These are phyloP conservation scores for Cladosporium colombiae DNA, from an alignment of 2,329 filamentous ascomycete genomes.

Conservation along the genomic window DNA sequence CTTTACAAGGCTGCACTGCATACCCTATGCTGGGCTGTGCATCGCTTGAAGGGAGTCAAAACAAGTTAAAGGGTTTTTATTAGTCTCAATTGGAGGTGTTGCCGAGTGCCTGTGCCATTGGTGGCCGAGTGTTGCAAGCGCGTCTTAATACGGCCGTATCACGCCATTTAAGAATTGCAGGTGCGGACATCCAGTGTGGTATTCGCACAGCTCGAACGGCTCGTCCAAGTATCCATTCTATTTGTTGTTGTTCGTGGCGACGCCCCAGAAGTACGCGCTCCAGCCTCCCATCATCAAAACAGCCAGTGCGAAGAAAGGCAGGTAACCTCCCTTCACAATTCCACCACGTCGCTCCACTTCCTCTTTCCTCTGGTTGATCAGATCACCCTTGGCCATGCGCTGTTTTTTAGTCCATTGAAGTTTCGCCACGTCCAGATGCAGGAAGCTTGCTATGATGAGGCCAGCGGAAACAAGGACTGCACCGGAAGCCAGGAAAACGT, in stretches of 20 bases:
- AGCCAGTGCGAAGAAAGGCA: constrained; percentile 48
- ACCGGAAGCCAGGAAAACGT: constrained; percentile 54
- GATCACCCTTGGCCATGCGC: constrained; percentile 48
- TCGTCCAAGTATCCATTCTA: constrained; percentile 2
- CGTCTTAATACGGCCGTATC: neutral
- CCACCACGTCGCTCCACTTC: constrained; percentile 42
- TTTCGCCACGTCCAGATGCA: constrained; percentile 47
- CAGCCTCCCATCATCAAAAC: constrained; percentile 55
- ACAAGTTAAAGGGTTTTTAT: neutral
- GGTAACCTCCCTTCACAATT: constrained; percentile 42
- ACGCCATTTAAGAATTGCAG: neutral
- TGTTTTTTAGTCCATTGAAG: constrained; percentile 62
- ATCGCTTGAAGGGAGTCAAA: neutral
- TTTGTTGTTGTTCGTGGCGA: constrained; percentile 54
- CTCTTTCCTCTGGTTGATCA: constrained; percentile 48
- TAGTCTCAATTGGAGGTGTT: neutral
- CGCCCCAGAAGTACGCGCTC: constrained; percentile 62
- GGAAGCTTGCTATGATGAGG: constrained; percentile 44
- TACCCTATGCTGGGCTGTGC: neutral
- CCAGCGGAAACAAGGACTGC: constrained; percentile 50
- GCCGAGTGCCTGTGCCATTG: neutral
- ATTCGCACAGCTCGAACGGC: neutral
- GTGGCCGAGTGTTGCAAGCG: neutral
- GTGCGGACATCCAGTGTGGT: neutral
- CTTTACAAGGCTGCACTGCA: neutral